phyloP scores from a whole-genome alignment of 2,329 filamentous ascomycete species.

The Stagonosporopsis rhizophila region DNA sequence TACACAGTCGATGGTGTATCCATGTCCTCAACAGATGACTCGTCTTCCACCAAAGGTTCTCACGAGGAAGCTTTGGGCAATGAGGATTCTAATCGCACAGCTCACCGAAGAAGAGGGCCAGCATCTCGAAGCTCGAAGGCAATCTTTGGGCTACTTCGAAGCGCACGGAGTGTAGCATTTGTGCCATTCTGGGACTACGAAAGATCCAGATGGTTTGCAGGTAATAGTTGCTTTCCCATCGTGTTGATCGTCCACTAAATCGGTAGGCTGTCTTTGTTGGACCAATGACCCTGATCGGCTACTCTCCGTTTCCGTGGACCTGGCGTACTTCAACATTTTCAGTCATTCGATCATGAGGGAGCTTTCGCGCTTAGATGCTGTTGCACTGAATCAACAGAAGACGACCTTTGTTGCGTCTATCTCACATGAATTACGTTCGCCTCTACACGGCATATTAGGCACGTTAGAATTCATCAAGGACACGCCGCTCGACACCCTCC shows the following conservation, averaged over 20 bases:
- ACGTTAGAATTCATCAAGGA: constrained; percentile 60
- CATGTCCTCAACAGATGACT: constrained; percentile 32
- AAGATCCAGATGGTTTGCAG: constrained; percentile 46
- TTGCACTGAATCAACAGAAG: constrained; percentile 55
- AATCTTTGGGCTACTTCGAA: constrained; percentile 59
- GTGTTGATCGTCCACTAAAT: not conserved
- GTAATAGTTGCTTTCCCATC: not conserved
- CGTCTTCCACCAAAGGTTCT: constrained; percentile 7
- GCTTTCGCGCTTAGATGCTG: constrained; percentile 60
- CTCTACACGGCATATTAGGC: constrained; percentile 51
- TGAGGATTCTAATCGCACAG: not conserved
- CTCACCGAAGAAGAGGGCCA: not conserved
- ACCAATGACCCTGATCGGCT: constrained; percentile 39
- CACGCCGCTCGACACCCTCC: constrained; percentile 50
- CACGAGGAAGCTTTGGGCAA: not conserved
- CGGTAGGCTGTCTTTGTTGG: constrained; percentile 44
- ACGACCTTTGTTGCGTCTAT: constrained; percentile 61
- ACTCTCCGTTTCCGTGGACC: constrained; percentile 38
- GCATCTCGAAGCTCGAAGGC: constrained; percentile 50
- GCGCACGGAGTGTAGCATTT: constrained; percentile 46
- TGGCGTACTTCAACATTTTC: constrained; percentile 47
- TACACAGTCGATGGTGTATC: constrained; percentile 23
- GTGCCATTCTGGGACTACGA: constrained; percentile 52
- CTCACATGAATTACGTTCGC: constrained; percentile 59
- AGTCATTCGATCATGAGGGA: constrained; percentile 64